phyloP scores from a whole-genome alignment of 2,329 filamentous ascomycete genomes.

The Meredithiella fracta region DNA sequence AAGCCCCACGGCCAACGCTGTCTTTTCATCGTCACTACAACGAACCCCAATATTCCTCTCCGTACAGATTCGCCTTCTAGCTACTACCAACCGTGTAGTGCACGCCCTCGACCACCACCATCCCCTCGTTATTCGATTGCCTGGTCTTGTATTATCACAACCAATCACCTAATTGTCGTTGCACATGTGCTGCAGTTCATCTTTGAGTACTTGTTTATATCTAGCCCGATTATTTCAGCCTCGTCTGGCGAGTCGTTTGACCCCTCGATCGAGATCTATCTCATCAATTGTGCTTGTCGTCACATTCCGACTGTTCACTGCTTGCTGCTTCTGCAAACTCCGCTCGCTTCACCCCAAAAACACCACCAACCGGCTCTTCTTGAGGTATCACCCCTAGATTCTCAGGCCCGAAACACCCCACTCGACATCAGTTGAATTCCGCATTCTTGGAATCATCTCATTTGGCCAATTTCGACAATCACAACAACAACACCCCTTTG shows the following conservation, averaged over 20 bases:
- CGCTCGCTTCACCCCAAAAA: not conserved
- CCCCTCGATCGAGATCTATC: not conserved
- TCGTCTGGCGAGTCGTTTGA: slow-evolving; percentile 1
- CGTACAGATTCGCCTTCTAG: not conserved
- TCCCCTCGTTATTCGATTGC: not conserved
- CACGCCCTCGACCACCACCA: not conserved
- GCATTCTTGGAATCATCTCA: not conserved
- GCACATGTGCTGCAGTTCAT: not conserved
- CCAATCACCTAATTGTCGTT: not conserved
- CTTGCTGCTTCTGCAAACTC: not conserved
- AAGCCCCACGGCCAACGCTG: not conserved
- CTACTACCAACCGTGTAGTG: not conserved
- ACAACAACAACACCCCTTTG: slow-evolving; percentile 6
- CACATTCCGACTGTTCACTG: not conserved
- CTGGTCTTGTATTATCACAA: not conserved
- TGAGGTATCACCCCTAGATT: not conserved
- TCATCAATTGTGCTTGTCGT: not conserved
- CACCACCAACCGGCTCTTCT: not conserved
- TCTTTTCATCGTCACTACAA: too few relatives aligned
- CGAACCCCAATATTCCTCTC: not conserved
- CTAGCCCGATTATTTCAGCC: not conserved
- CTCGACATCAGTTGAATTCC: not conserved
- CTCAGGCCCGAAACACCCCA: not conserved
- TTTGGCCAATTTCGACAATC: slow-evolving; percentile 2
- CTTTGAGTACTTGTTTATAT: not conserved